Conservation (phyloP, 1,139 yeast species). For the Taphrina communis region DNA sequence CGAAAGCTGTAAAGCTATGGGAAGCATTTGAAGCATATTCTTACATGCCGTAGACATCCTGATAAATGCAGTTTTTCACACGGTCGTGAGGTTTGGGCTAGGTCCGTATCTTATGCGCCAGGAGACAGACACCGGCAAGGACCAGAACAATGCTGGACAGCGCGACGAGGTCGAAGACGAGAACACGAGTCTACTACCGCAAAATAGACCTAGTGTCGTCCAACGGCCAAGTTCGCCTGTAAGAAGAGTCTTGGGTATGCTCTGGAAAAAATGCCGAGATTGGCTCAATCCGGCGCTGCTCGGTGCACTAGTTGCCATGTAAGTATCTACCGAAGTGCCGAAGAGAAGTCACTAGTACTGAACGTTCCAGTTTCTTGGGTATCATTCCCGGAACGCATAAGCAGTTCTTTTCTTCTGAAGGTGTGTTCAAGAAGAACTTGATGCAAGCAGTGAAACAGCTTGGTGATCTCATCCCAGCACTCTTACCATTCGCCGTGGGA, state of each 20-base stretch:
- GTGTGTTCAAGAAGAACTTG: constrained; percentile 18
- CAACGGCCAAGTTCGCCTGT: background rate
- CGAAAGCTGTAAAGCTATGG: constrained; percentile 6
- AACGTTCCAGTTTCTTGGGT: background rate
- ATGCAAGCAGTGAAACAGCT: constrained; percentile 25
- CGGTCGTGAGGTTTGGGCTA: constrained; percentile 14
- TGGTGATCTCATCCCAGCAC: constrained; percentile 21
- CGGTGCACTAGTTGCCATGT: constrained; percentile 22
- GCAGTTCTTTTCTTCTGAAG: constrained; percentile 12
- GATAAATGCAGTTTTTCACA: constrained; percentile 21
- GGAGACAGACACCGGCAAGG: background rate
- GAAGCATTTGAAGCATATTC: background rate
- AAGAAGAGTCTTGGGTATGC: background rate
- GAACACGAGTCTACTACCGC: constrained; percentile 10
- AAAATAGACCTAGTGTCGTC: background rate
- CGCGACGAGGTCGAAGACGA: constrained; percentile 8
- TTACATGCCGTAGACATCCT: constrained; percentile 8
- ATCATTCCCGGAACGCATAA: constrained; percentile 14
- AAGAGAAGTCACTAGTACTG: background rate
- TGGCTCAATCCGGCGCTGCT: constrained; percentile 22
- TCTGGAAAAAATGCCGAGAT: background rate
- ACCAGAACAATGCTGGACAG: background rate
- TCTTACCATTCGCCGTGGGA: constrained; percentile 20
- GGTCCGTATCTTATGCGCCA: constrained; percentile 20
- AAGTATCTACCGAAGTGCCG: background rate